Evolutionary conservation across 2,329 filamentous ascomycete genomes (phyloP).

Genomic region (Truncatella angustata): DNA sequence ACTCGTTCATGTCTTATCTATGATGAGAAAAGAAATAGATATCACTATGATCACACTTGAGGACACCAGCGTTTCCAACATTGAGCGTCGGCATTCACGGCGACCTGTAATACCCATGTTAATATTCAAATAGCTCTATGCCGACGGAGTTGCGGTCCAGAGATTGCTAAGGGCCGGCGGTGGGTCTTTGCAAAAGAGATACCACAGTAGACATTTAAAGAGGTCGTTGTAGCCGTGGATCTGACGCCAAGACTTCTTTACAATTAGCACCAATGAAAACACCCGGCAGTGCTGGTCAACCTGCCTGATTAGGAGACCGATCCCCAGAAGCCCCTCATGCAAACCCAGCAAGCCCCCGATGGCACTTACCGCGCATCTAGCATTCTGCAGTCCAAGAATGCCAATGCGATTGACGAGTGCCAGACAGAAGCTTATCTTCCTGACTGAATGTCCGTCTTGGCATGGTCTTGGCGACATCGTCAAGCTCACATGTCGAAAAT

Average conservation of each 20-base stretch:
- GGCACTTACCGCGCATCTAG: background rate
- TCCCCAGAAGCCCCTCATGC: background rate
- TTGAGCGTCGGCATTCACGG: no score
- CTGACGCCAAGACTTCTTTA: background rate
- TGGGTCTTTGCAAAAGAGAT: no score
- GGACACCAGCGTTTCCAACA: no score
- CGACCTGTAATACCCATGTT: no score
- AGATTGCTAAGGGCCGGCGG: no score
- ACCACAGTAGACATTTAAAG: no score
- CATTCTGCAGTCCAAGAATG: background rate
- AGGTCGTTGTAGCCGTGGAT: no score
- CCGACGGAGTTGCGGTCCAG: no score
- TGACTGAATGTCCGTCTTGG: background rate
- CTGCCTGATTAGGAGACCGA: constrained; percentile 3
- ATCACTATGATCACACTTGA: background rate
- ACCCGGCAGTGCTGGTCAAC: background rate
- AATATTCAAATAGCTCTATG: no score
- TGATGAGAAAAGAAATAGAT: background rate
- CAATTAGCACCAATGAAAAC: background rate
- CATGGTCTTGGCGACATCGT: background rate
- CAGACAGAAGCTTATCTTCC: constrained; percentile 2
- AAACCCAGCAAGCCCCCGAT: background rate
- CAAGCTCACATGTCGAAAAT: background rate
- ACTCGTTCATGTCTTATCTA: background rate
- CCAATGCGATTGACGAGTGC: constrained; percentile 1